Evolutionary conservation across 2,329 filamentous ascomycete species (phyloP), one percentile per base, ranked within the genome.

Genomic region (Scedosporium apiospermum): DNA sequence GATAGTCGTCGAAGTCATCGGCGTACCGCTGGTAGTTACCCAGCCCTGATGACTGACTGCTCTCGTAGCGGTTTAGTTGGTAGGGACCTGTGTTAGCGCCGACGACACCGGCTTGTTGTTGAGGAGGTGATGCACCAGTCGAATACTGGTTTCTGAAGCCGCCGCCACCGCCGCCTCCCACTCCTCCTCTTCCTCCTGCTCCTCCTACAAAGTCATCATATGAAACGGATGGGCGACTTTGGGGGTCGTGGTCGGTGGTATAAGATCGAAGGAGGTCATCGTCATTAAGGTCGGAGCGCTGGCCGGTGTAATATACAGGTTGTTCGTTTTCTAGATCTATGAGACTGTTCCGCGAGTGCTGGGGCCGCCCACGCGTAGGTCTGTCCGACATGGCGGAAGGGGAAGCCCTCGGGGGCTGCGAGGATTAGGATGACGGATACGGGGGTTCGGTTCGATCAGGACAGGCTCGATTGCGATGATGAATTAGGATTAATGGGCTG

Each of bases 181-280:
- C 64, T 65, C 71, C 60, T 69, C 71, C 64, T 64, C 80, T 77
- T 65, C 79, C 80, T 66, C 79, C 78, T 38, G 34, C 34, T 59
- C 80, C 86, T 66, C 93, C 93, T 65, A 98, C 88, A 73, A 97
- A 98, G 70, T 95, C 89, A 80, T 97, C 93, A 76, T 97, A 97
- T 64, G 92, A 96, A 61, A 93, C 87, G 27, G 93, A 97, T 61
- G 92, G 90, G 67, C 93, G 89, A 63, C 86, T 68, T 65, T 84
- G 83, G 57, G 82, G 78, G 68, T 82, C 78, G 67, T 90, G 84
- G 70, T 90, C 82, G 71, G 88, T 86, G 70, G 89, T 84, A 76
- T 91, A 93, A 67, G 85, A 85, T 72, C 86, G 84, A 71, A 93
- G 78, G 58, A 96, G 80, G 67, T 93, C 87, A 67, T 96, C 89